Percentiles rank a stretch among this genome's conserved stretches.
phyloP scores from a whole-genome alignment of 805 yeast genomes.

The Danielia reshetovae region DNA sequence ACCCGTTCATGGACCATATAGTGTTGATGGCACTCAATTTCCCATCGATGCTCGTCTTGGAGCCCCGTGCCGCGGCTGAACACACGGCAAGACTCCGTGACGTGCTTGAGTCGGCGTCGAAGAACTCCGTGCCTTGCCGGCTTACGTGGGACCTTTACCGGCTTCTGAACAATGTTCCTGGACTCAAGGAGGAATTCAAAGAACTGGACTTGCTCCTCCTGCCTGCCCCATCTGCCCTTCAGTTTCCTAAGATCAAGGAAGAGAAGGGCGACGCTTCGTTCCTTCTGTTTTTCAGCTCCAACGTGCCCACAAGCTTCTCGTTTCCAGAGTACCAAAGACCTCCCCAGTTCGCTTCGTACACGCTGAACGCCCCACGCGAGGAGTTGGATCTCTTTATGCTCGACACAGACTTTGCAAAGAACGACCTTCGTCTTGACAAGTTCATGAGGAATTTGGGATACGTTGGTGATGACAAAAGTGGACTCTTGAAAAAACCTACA shows the following conservation, averaged over 20 bases:
- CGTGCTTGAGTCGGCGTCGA: constrained; percentile 8
- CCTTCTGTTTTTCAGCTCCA: not conserved
- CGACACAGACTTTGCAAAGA: constrained; percentile 12
- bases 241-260: not conserved
- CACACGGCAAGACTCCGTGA: constrained; percentile 5
- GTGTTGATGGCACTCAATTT: constrained; percentile 15
- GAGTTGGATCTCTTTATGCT: constrained; percentile 15
- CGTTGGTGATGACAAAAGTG: not conserved
- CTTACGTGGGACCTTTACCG: constrained; percentile 17
- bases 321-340: not conserved
- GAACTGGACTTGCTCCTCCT: not conserved
- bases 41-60: constrained; percentile 16
- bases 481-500: not conserved
- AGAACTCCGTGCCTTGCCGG: constrained; percentile 13
- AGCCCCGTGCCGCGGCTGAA: constrained; percentile 5
- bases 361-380: constrained; percentile 5
- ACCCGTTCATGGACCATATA: constrained; percentile 17
- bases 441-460: constrained; percentile 14
- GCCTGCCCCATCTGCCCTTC: not conserved
- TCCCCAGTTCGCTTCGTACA: constrained; percentile 2
- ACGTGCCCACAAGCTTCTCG: constrained; percentile 1
- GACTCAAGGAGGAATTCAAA: not conserved
- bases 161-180: constrained; percentile 7
- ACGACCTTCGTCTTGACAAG: constrained; percentile 10
- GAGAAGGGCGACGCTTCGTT: not conserved